Evolutionary conservation across 805 yeast genomes (phyloP), one percentile per base, ranked within the genome.

Genomic region (Spathaspora gorwiae): DNA sequence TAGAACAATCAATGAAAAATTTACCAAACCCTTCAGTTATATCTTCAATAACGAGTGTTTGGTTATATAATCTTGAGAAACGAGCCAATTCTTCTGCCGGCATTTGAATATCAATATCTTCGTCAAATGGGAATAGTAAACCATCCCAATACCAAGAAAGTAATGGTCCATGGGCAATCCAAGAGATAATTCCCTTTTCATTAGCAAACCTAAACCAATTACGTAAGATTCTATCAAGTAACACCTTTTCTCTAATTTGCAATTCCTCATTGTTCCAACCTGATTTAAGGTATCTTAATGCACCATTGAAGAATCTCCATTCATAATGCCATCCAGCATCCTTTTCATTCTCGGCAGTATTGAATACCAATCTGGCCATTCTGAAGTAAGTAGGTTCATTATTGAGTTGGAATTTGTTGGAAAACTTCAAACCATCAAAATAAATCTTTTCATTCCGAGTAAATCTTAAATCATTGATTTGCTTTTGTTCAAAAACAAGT

Each of bases 261-360:
- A 59, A 42, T 48, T 63, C 64, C 3, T 52, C 56, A 26, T 44
- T 43, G 11, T 54, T 54, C 61, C 64, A 61, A 2, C 65, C 14
- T 58, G 48, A 48, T 35, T 57, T 59, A 34, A 76, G 50, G 44
- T 67, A 69, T 47, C 77, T 78, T 48, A 81, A 64, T 1, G 78
- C 68, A 13, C 82, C 84, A 50, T 72, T 72, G 64, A 77, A 81
- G 47, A 81, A 81, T 41, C 83, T 60, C 66, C 71, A 73, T 55
- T 81, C 86, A 49, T 78, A 76, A 55, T 80, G 85, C 57, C 72
- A 72, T 27, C 80, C 80, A 47, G 70, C 68, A 50, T 73, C 77
- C 13, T 56, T 58, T 27, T 63, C 48, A 46, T 59, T 62, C 40
- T 62, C 66, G 9, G 53, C 51, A 13, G 51, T 51, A 10, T 51